These are phyloP conservation scores for Nannizziopsis arthrosporioides DNA, from an alignment of 2,329 filamentous ascomycete genomes.

Conservation along the genomic window DNA sequence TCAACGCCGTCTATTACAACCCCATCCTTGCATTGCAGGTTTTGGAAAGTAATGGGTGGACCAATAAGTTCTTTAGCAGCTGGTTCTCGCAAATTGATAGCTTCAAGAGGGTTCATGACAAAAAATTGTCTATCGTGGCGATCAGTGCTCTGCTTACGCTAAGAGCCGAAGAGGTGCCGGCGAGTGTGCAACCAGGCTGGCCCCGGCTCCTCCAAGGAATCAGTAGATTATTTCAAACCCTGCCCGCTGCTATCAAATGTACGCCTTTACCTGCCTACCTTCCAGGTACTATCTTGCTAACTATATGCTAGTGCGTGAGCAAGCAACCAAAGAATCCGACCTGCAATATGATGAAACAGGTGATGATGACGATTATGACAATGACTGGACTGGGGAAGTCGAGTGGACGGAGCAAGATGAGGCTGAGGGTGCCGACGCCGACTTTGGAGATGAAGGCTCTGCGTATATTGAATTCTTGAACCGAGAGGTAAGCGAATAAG, in stretches of 20 bases:
- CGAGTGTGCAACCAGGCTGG: slow-evolving; percentile 93
- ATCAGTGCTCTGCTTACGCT: slow-evolving; percentile 77
- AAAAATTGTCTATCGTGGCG: slow-evolving; percentile 92
- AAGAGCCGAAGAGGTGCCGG: slow-evolving; percentile 67
- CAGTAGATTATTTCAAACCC: slow-evolving; percentile 79
- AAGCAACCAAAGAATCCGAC: slow-evolving; percentile 81
- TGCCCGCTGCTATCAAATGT: slow-evolving; percentile 80
- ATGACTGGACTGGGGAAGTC: slow-evolving; percentile 67
- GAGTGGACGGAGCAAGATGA: slow-evolving; percentile 55
- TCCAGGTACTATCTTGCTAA: background rate
- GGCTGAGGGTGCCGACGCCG: slow-evolving; percentile 49
- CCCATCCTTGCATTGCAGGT: slow-evolving; percentile 71
- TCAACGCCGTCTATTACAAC: slow-evolving; percentile 97
- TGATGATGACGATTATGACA: slow-evolving; percentile 65
- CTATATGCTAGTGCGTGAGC: slow-evolving; percentile 59
- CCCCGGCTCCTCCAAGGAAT: slow-evolving; percentile 80
- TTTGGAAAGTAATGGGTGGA: slow-evolving; percentile 86
- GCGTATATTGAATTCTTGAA: slow-evolving; percentile 94
- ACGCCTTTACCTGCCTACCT: slow-evolving; percentile 19
- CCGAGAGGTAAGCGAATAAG: slow-evolving; percentile 54
- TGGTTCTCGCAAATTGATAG: slow-evolving; percentile 96
- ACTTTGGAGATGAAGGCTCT: slow-evolving; percentile 78
- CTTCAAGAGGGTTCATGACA: slow-evolving; percentile 91
- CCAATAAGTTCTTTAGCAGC: slow-evolving; percentile 95
- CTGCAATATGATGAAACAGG: slow-evolving; percentile 62